Base-by-base conservation (phyloP, 192 early-diverging fungal species). In the Rhizoclosmatium sp. region DNA sequence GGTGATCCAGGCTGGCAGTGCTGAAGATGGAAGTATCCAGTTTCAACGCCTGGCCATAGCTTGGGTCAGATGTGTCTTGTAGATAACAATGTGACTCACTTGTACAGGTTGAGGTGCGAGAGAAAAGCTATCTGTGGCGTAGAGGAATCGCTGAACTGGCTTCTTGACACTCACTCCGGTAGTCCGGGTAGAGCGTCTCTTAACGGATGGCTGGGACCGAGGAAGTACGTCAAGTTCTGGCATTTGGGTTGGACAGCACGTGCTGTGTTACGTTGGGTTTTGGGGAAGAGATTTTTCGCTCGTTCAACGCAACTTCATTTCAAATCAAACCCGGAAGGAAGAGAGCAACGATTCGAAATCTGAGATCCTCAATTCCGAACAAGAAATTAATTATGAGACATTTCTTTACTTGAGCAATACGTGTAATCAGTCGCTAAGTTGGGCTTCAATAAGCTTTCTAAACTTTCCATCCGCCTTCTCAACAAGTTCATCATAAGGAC, bases 401-500 rank as follows among this genome's bases (percentile, higher is more conserved):
- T 54, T 54, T 7, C 0, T 54, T 54, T 16, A 54, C 16, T 54
- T 54, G 5, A 54, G 51, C 9, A 12, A 31, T 10, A 65, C 39
- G 10, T 65, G 41, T 12, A 59, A 45, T 65, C 67, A 58, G 4
- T 45, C 39, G n/a, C 12, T 16, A 54, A 80, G 47, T 59, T 80
- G 78, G 1, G 70, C 59, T 9, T 80, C 78, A 12, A 80, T 51
- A 23, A 80, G 44, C 59, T 45, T n/a, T 51, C 78, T 40, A 44
- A 80, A 80, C 48, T 71, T 65, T 14, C 78, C 78, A 65, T 73
- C 78, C 64, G 44, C 69, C 69, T 54, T 65, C 23, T 21, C 44
- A 3, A 81, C 59, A n/a, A 94, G 84, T 75, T 93, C 88, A 12
- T 81, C 60, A 80, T 93, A 91, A 7, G 84, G 80, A 21, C 93